Base-by-base conservation (phyloP, 306 rosid genomes). In the Cyamopsis tetragonoloba region DNA sequence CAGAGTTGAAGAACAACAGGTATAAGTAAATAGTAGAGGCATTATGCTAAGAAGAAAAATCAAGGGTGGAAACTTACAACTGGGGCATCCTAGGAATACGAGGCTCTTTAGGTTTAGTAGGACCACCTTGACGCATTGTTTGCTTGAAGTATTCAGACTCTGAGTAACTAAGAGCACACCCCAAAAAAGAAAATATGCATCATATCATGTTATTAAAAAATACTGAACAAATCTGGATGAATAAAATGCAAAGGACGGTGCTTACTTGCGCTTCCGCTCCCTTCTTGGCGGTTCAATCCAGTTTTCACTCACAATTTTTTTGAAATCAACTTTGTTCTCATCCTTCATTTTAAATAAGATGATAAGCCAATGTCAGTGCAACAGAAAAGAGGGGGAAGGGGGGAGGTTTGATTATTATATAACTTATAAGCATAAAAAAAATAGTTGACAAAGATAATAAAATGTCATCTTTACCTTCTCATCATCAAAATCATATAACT, bases 51-150 rank as follows among this genome's bases (percentile, higher is more conserved):
- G 71, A 35, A 74, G 54, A 20, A 30, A 22, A 6, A 50, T n/a
- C n/a, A 42, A 34, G 3, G n/a, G 48, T 23, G 76, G 74, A 39
- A n/a, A 18, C 91, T 89, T 86, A 93, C 99, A 93, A 71, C 76
- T 88, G 97, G 65, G 99, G 99, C 99, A 93, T 93, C 70, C 97
- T 95, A 19, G 99, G 99, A 79, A 93, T 93, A 13, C 99, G 92
- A 14, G 99, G 97, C 77, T 90, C 99, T 65, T 78, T 93, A 0
- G 99, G 96, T 77, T 90, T 93, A 47, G 95, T 62, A 7, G 99
- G 91, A 76, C 75, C 99, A 63, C 97, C 95, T 82, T 93, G 99
- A 22, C 99, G 96, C 97, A 93, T 42, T 74, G 99, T 90, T 86
- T 93, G 99, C 81, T 93, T 93, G 71, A 93, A 93, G 72, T 93